phyloP scores from a whole-genome alignment of 805 yeast genomes.

The Jamesozyma lodderae region DNA sequence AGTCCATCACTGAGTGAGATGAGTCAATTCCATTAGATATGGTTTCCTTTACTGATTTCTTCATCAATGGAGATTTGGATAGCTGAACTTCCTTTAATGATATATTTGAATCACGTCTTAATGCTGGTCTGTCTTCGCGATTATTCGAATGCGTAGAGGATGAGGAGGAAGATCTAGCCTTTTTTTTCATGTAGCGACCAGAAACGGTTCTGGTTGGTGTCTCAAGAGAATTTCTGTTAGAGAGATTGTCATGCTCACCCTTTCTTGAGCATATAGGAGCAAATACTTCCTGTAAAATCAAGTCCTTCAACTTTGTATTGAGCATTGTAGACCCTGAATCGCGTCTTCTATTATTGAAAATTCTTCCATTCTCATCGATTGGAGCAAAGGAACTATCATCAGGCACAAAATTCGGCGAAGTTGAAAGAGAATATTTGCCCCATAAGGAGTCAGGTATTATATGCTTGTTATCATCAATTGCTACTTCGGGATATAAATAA shows the following conservation, averaged over 20 bases:
- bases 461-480: constrained; percentile 83
- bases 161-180: constrained; percentile 11
- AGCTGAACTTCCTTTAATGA: constrained; percentile 12
- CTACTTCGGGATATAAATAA: constrained; percentile 59
- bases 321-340: constrained; percentile 48
- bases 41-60: constrained; percentile 17
- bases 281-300: constrained; percentile 66
- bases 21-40: constrained; percentile 23
- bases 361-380: not conserved
- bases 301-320: constrained; percentile 61
- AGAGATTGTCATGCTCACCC: not conserved
- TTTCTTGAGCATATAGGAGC: constrained; percentile 19
- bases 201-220: constrained; percentile 10
- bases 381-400: not conserved
- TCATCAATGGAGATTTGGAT: constrained; percentile 15
- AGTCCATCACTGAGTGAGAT: constrained; percentile 27
- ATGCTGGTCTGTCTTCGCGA: not conserved
- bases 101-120: constrained; percentile 16
- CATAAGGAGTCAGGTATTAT: constrained; percentile 78
- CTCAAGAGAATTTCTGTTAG: constrained; percentile 3
- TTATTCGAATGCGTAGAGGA: constrained; percentile 5
- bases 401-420: constrained; percentile 23
- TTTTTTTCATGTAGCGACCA: constrained; percentile 7
- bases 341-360: constrained; percentile 3
- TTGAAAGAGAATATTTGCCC: constrained; percentile 46